Base-by-base conservation (phyloP, 2,329 filamentous ascomycete genomes). In the Diaporthe velutina region DNA sequence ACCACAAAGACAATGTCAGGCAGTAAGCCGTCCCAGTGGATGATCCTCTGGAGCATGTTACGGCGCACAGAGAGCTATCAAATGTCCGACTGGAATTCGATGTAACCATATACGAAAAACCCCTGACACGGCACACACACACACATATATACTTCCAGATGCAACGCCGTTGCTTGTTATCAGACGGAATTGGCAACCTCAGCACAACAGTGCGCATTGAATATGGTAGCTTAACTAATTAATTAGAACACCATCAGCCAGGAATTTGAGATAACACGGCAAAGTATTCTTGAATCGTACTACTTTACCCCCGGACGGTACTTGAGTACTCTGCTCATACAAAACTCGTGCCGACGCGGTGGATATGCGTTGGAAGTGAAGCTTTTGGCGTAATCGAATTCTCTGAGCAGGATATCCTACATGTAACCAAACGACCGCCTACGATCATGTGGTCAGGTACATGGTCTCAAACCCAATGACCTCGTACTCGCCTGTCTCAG, bases 391-490 rank as follows among this genome's bases (percentile, higher is more conserved):
- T 5, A 10, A 57, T 35, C 9, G 5, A 12, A 6, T 1, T 35
- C 22, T 30, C 55, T 38, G 33, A 8, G 19, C 3, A 38, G 30
- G 33, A 9, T 22, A n/a, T 38, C 10, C 22, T 12, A n/a, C n/a
- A n/a, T n/a, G n/a, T n/a, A 13, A 22, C 15, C 9, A 2, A 10
- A 12, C 17, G 22, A 22, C 9, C 33, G 25, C 9, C 4, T 17
- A n/a, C 25, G 25, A 9, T 66, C 28, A 66, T 15, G 60, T 66
- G 12, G 40, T 33, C 9, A 71, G 42, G 13, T 71, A 61, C 55
- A 71, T 71, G 1, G 38, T 71, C 55, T 71, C 55, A 12, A 71
- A 71, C 19, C 70, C 70, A 38, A 71, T 60, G 25, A 61, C 70
- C 15, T 60, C 55, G 40, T 58, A 61, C 28, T 60, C 40, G 3